A percentile compares a stretch with the other conserved stretches of the same genome.
Evolutionary conservation across 768 basidiomycete species (phyloP).

Genomic region (Podaxis sp.): DNA sequence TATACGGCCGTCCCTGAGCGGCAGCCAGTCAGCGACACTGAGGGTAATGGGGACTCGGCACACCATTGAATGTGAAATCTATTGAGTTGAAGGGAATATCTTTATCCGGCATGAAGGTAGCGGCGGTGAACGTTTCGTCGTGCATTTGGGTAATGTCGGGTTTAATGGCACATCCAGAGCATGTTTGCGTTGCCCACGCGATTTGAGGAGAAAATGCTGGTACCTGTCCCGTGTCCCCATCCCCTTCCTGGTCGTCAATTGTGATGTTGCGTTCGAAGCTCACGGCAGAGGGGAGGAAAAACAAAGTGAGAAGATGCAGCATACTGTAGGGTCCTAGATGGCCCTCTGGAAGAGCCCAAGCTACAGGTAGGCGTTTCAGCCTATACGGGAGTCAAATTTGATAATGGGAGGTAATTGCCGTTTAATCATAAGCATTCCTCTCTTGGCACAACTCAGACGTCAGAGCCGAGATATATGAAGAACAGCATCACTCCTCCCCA

Average conservation of each 20-base stretch:
- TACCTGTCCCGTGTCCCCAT: slow-evolving; percentile 20
- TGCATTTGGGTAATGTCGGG: slow-evolving; percentile 20
- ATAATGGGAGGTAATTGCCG: too few relatives aligned
- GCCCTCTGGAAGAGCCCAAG: too few relatives aligned
- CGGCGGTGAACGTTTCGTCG: slow-evolving; percentile 25
- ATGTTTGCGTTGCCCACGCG: slow-evolving; percentile 22
- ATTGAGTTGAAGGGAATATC: slow-evolving; percentile 17
- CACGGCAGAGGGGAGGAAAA: background rate
- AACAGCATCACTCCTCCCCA: too few relatives aligned
- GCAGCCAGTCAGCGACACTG: background rate
- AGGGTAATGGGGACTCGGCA: background rate
- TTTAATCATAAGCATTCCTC: too few relatives aligned
- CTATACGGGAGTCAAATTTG: too few relatives aligned
- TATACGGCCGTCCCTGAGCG: slow-evolving; percentile 29
- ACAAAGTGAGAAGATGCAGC: background rate
- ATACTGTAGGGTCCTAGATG: background rate
- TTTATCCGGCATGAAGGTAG: slow-evolving; percentile 24
- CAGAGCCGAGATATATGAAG: too few relatives aligned
- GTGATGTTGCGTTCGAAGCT: slow-evolving; percentile 21
- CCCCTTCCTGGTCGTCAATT: slow-evolving; percentile 32
- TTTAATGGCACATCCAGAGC: slow-evolving; percentile 20
- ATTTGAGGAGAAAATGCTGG: slow-evolving; percentile 22
- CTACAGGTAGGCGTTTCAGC: too few relatives aligned
- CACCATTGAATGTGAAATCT: slow-evolving; percentile 26
- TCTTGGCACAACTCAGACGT: too few relatives aligned